Percentiles rank a stretch among this genome's conserved stretches.
Conservation (phyloP, 2,329 filamentous ascomycete species). For the Penicillium sp. region DNA sequence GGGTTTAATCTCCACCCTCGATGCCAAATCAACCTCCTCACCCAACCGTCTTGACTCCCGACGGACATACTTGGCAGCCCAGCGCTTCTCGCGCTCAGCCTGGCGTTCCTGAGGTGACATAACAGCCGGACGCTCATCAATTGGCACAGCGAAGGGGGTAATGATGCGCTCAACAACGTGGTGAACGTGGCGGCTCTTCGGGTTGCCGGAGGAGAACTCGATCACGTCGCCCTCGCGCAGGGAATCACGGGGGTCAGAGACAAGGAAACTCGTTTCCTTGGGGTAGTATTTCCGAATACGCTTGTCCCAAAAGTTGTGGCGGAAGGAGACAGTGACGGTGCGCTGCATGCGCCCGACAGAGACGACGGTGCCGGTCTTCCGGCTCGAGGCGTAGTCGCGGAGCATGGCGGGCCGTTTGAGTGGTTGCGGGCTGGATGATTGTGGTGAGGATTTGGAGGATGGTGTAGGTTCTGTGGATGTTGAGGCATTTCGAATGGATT, state of each 20-base stretch:
- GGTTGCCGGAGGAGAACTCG: constrained; percentile 41
- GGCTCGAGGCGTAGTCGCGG: constrained; percentile 34
- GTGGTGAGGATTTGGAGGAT: constrained; percentile 11
- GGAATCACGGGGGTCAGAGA: constrained; percentile 40
- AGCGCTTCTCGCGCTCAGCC: constrained; percentile 27
- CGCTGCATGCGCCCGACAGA: constrained; percentile 42
- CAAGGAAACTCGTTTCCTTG: constrained; percentile 31
- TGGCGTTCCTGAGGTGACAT: constrained; percentile 35
- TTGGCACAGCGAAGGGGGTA: constrained; percentile 36
- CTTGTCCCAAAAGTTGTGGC: constrained; percentile 34
- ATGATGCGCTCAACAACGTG: constrained; percentile 44
- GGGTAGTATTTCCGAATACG: constrained; percentile 39
- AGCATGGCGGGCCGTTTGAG: constrained; percentile 27
- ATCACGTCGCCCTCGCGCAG: constrained; percentile 44
- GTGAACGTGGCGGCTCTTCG: constrained; percentile 36
- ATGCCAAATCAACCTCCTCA: constrained; percentile 14
- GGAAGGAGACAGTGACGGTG: constrained; percentile 38
- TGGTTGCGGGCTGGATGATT: constrained; percentile 2
- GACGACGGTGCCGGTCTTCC: constrained; percentile 39
- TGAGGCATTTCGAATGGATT: constrained; percentile 20
- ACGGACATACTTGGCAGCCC: constrained; percentile 31
- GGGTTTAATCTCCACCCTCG: constrained; percentile 19
- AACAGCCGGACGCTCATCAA: constrained; percentile 37
- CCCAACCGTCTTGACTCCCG: constrained; percentile 27
- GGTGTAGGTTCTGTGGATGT: constrained; percentile 10